A percentile compares a stretch with the other conserved stretches of the same genome.
Conservation (phyloP, 805 yeast genomes). For the Wickerhamiella vanderwaltii region DNA sequence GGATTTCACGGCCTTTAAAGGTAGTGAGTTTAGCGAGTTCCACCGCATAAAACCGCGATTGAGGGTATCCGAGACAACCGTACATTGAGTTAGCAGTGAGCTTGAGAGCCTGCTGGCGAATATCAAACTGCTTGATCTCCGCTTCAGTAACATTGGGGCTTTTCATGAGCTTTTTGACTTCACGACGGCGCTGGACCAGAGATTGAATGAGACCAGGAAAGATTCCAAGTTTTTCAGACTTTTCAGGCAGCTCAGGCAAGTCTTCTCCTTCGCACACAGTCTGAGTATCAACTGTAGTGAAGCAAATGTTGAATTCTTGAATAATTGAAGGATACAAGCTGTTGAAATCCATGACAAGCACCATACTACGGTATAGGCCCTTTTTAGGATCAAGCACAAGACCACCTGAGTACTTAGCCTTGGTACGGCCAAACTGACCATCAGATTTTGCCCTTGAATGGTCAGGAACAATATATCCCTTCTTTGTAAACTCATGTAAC, state of each 20-base stretch:
- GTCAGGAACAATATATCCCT: constrained; percentile 80
- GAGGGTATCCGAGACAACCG: constrained; percentile 89
- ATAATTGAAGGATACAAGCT: constrained; percentile 93
- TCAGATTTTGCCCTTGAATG: constrained; percentile 24
- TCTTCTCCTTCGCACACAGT: constrained; percentile 34
- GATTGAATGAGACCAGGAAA: constrained; percentile 73
- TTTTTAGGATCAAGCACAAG: constrained; percentile 93
- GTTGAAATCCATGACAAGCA: constrained; percentile 95
- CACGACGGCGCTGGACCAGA: constrained; percentile 82
- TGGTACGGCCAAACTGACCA: constrained; percentile 35
- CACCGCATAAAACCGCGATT: constrained; percentile 88
- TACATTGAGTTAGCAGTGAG: constrained; percentile 99
- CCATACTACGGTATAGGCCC: constrained; percentile 79
- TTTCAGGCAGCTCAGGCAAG: constrained; percentile 36
- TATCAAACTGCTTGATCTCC: constrained; percentile 77
- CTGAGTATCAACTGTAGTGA: constrained; percentile 75
- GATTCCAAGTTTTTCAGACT: constrained; percentile 57
- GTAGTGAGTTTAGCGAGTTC: constrained; percentile 95
- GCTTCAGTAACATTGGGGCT: constrained; percentile 47
- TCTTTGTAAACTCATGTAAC: constrained; percentile 76
- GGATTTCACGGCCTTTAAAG: constrained; percentile 86
- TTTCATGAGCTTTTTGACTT: constrained; percentile 76
- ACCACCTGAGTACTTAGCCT: constrained; percentile 82
- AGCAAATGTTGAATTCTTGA: constrained; percentile 93
- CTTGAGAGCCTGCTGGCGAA: constrained; percentile 90